Conservation (phyloP, 768 basidiomycete species). For the Termitomyces sp. region DNA sequence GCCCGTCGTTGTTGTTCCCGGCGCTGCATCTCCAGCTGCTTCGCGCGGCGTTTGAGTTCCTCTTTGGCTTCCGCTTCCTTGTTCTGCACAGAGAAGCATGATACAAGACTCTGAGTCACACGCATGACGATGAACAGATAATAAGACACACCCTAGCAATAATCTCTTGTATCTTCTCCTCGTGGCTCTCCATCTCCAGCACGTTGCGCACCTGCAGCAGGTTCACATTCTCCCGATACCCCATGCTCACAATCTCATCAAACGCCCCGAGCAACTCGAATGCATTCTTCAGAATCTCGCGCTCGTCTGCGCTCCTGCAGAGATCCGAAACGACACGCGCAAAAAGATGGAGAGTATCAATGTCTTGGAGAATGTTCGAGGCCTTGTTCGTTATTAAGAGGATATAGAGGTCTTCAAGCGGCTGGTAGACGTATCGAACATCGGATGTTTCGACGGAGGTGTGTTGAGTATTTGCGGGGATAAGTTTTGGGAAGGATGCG, state of each 20-base stretch:
- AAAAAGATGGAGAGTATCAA: conserved; percentile 92
- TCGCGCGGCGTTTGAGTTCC: conserved; percentile 95
- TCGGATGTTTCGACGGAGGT: conserved; percentile 95
- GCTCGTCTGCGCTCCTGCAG: conserved; percentile 80
- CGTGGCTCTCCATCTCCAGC: conserved; percentile 87
- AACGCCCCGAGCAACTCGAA: conserved; percentile 95
- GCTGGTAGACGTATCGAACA: conserved; percentile 95
- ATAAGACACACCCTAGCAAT: conserved; percentile 71
- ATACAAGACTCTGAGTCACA: background rate
- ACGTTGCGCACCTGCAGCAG: conserved; percentile 74
- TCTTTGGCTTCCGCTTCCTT: conserved; percentile 99
- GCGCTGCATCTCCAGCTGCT: conserved; percentile 96
- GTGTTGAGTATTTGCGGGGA: conserved; percentile 91
- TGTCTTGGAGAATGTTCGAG: conserved; percentile 98
- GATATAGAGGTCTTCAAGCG: conserved; percentile 94
- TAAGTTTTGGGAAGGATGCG: conserved; percentile 95
- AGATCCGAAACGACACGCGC: conserved; percentile 90
- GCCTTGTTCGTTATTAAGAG: conserved; percentile 97
- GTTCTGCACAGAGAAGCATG: conserved; percentile 47
- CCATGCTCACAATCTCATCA: conserved; percentile 92
- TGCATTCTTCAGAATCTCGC: conserved; percentile 83
- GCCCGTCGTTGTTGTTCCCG: conserved; percentile 86
- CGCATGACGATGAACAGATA: background rate
- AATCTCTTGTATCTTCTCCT: conserved; percentile 96
- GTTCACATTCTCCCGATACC: conserved; percentile 76